Base-by-base conservation (phyloP, 2,329 filamentous ascomycete species). In the Calonectria honghensis region DNA sequence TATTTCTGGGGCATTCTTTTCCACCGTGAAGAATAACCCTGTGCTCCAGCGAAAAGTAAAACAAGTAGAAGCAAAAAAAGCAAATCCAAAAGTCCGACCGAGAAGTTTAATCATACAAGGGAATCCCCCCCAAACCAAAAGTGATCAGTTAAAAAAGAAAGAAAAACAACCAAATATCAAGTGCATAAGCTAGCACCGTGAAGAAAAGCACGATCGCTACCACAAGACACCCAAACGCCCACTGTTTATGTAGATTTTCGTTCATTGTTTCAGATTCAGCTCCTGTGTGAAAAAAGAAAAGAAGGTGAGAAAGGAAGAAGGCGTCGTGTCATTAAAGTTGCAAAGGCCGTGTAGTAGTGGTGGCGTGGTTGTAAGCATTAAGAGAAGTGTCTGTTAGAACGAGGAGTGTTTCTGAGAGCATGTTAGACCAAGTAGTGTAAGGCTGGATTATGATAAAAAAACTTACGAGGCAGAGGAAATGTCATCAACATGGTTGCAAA, bases 401-500 rank as follows among this genome's bases (percentile, higher is more conserved):
- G 87, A 64, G 87, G 86, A 6, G 87, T 88, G 79, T 81, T 80
- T 72, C 86, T 85, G 24, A 14, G 50, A 32, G 11, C 18, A 48
- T 50, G 74, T 76, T 65, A 75, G 73, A 50, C 20, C 10, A 29
- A 11, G 9, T 18, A 6, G 6, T 6, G 27, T 24, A 24, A 41
- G 61, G 48, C 66, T 20, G 20, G 68, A 32, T 66, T 9, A 27
- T 4, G 4, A 10, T 13, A 3, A 37, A 41, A 2, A 3, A 16
- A 87, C 90, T 88, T 84, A 92, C 90, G 89, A 87, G 72, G 87
- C 86, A 70, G 87, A 89, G 6, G 90, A 89, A 75, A 93, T 90
- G 80, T 93, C 94, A 84, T 92, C 95, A 82, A 98, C 94, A 83
- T 98, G 95, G 84, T 98, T 98, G 86, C 94, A 96, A 86, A 98